Evolutionary conservation across 495 filamentous ascomycete species (phyloP).

Genomic region (Lasiosphaeris hirsuta): DNA sequence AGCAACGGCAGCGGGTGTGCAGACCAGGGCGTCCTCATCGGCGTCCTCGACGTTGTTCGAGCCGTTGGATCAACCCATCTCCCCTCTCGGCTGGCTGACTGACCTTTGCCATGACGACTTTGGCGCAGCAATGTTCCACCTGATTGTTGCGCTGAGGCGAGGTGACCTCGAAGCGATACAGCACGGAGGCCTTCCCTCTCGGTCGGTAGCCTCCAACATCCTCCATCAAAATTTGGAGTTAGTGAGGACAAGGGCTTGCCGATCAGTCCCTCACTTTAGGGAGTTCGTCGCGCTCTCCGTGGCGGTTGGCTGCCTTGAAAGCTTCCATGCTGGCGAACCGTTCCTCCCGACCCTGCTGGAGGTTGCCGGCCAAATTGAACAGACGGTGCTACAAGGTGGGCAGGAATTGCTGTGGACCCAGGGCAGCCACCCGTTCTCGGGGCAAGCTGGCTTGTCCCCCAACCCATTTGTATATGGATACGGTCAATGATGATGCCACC

Average conservation of each 20-base stretch:
- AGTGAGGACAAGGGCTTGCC: slow-evolving; percentile 13
- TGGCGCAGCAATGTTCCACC: slow-evolving; percentile 21
- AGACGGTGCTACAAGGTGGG: slow-evolving; percentile 13
- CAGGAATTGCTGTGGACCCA: slow-evolving; percentile 12
- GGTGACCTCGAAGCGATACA: slow-evolving; percentile 11
- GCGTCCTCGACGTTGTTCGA: not conserved
- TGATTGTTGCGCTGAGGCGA: slow-evolving; percentile 13
- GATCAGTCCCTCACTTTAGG: slow-evolving; percentile 18
- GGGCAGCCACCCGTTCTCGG: not conserved
- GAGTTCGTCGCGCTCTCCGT: slow-evolving; percentile 18
- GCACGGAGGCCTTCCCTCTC: not conserved
- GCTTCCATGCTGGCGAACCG: slow-evolving; percentile 5
- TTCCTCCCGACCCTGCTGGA: slow-evolving; percentile 17
- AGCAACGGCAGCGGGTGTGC: not conserved
- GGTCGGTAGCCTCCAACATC: slow-evolving; percentile 6
- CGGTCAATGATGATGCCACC: not conserved
- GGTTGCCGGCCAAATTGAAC: slow-evolving; percentile 23
- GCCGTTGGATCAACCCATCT: not conserved
- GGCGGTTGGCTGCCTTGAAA: slow-evolving; percentile 13
- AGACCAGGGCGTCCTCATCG: slow-evolving; percentile 3
- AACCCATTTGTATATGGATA: slow-evolving; percentile 5
- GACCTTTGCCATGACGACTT: slow-evolving; percentile 29
- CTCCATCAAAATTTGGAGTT: slow-evolving; percentile 12
- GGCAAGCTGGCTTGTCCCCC: slow-evolving; percentile 6
- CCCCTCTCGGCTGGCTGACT: slow-evolving; percentile 11